Evolutionary conservation across 2,329 filamentous ascomycete genomes (phyloP).

Genomic region (Magnaporthiopsis incrustans): DNA sequence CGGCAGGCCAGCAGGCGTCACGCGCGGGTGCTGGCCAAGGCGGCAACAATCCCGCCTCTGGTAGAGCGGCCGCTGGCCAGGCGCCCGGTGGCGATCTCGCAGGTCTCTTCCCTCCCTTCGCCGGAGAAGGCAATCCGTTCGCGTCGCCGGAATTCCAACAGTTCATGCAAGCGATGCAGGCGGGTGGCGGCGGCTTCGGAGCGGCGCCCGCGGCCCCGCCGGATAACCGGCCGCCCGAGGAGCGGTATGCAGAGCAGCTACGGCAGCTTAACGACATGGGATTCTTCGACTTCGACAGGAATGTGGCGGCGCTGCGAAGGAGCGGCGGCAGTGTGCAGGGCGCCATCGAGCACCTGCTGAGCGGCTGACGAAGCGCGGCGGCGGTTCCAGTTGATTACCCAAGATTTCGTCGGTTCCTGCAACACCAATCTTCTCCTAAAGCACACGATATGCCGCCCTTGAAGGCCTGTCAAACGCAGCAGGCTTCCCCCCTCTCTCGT

Average conservation of each 20-base stretch:
- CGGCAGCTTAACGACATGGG: slow-evolving; percentile 97
- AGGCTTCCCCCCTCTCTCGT: not conserved
- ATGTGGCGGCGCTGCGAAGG: slow-evolving; percentile 78
- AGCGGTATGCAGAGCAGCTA: slow-evolving; percentile 83
- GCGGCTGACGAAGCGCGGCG: slow-evolving; percentile 15
- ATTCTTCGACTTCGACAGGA: slow-evolving; percentile 93
- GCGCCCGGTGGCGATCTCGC: not conserved
- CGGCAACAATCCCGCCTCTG: slow-evolving; percentile 2
- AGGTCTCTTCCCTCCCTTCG: not conserved
- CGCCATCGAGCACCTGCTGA: slow-evolving; percentile 68
- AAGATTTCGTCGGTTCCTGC: not conserved
- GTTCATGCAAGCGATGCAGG: slow-evolving; percentile 2
- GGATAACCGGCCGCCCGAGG: slow-evolving; percentile 87
- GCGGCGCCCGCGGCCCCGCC: slow-evolving; percentile 45
- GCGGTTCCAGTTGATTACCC: not conserved
- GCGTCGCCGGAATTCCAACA: not conserved
- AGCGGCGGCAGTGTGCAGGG: slow-evolving; percentile 93
- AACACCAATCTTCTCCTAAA: not conserved
- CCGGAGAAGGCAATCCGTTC: not conserved
- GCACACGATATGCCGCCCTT: not conserved
- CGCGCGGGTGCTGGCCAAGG: slow-evolving; percentile 39
- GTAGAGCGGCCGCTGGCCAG: not conserved
- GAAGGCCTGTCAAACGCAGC: not conserved
- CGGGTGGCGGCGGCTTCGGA: slow-evolving; percentile 17
- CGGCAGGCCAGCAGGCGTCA: slow-evolving; percentile 45